Evolutionary conservation across 805 yeast species (phyloP).

Genomic region (Yamadazyma scolyti): DNA sequence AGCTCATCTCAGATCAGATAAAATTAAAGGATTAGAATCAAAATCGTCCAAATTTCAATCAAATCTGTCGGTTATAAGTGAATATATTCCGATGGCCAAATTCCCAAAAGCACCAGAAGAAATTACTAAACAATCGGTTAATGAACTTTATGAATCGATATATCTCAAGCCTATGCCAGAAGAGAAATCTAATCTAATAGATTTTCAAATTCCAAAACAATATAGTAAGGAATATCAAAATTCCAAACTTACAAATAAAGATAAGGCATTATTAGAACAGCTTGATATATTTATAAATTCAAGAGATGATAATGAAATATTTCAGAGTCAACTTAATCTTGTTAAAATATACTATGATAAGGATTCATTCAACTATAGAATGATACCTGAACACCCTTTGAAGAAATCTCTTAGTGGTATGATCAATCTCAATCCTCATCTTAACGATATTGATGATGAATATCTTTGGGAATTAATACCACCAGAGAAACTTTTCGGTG

Average conservation of each 20-base stretch:
- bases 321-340: slow-evolving; percentile 19
- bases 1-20: too few species aligned
- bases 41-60: too few species aligned
- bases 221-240: slow-evolving; percentile 17
- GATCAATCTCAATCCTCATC: slow-evolving; percentile 31
- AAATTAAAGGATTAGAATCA: too few species aligned
- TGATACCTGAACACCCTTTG: slow-evolving; percentile 34
- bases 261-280: slow-evolving; percentile 22
- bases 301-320: slow-evolving; percentile 20
- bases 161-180: slow-evolving; percentile 3
- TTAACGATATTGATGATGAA: slow-evolving; percentile 35
- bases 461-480: slow-evolving; percentile 39
- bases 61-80: too few species aligned
- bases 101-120: slow-evolving; percentile 29
- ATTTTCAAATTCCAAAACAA: slow-evolving; percentile 25
- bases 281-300: slow-evolving; percentile 18
- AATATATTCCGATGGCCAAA: slow-evolving; percentile 25
- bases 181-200: slow-evolving; percentile 10
- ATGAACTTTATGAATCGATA: slow-evolving; percentile 14
- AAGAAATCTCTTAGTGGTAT: slow-evolving; percentile 37
- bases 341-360: slow-evolving; percentile 25
- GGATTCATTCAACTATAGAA: slow-evolving; percentile 22
- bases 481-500: slow-evolving; percentile 28
- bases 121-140: slow-evolving; percentile 12
- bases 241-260: slow-evolving; percentile 19